phyloP scores from a whole-genome alignment of 352 stramenopile species.

The Phytophthora cryptogea region DNA sequence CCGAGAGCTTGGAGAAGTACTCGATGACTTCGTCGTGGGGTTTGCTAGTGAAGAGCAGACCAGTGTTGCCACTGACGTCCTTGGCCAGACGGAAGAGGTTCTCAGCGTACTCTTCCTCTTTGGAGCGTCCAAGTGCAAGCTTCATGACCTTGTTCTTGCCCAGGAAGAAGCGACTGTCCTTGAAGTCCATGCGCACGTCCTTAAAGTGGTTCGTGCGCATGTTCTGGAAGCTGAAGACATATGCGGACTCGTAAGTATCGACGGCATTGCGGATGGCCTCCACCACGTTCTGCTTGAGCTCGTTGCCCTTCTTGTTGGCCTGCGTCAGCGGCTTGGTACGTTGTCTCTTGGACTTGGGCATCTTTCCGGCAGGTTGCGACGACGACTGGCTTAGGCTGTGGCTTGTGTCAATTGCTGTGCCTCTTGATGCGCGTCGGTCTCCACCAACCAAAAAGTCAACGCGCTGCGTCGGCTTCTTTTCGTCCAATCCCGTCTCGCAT shows the following conservation, averaged over 20 bases:
- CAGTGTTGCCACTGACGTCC: constrained; percentile 93
- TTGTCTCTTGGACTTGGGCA: constrained; percentile 90
- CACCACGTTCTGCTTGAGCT: constrained; percentile 96
- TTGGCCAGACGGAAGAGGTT: constrained; percentile 93
- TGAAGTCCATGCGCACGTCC: constrained; percentile 96
- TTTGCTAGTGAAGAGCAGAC: constrained; percentile 96
- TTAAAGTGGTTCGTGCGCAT: constrained; percentile 99
- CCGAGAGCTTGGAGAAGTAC: constrained; percentile 93
- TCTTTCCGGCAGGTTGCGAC: constrained; percentile 29
- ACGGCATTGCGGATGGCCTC: constrained; percentile 93
- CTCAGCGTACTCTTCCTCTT: constrained; percentile 97
- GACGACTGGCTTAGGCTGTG: constrained; percentile 18
- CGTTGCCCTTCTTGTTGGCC: constrained; percentile 95
- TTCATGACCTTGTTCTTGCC: constrained; percentile 99
- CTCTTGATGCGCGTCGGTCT: constrained; percentile 27
- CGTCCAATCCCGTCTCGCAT: constrained; percentile 38
- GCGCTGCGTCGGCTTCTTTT: constrained; percentile 34
- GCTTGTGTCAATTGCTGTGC: constrained; percentile 20
- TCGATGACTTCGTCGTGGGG: constrained; percentile 82
- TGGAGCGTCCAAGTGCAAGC: constrained; percentile 93
- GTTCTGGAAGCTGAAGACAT: constrained; percentile 98
- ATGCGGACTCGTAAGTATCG: constrained; percentile 93
- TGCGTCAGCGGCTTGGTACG: constrained; percentile 94
- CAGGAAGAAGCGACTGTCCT: constrained; percentile 95
- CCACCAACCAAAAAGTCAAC: constrained; percentile 60